Evolutionary conservation across 2,329 filamentous ascomycete species (phyloP), one percentile per base, ranked within the genome.

Genomic region (Trichoderma hamatum): DNA sequence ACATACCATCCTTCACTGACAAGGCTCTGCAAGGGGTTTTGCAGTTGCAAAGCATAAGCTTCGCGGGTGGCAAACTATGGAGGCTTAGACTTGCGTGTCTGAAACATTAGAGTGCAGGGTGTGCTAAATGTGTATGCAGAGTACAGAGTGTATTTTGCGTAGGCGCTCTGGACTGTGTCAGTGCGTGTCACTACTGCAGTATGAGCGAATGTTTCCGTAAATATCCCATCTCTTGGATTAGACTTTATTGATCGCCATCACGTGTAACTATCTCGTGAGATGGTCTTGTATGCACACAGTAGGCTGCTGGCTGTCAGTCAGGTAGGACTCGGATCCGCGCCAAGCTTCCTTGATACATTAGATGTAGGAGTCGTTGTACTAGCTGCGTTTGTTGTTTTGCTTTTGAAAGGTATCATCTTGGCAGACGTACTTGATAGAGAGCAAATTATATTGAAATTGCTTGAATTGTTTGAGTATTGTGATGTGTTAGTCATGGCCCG

Each of bases 1-100:
- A 52, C 60, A 62, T 30, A 28, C 34, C 60, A 24, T 16, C 34
- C 34, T 54, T 43, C 5, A 24, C 24, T 32, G 49, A 36, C 46
- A n/a, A 52, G 46, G 30, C 13, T 64, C 61, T 54, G 61, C 21
- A 61, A 30, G 43, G 61, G 46, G 46, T 19, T 21, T 59, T n/a
- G 34, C 19, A 34, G 26, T 51, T 32, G 43, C 43, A 30, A 21
- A 11, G n/a, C n/a, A 46, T 46, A 24, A 10, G 5, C 19, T 21
- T 49, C n/a, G 46, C 24, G 46, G 46, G 58, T 61, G 36, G 58
- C 58, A 5, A 56, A 61, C 30, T 14, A 19, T 19, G 13, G 46
- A 54, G 46, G 60, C 32, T 54, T 34, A 32, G 46, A 28, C 30
- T 19, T 61, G 36, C 58, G 36, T 24, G n/a, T 61, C 58, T 61